Conservation (phyloP, 2,329 filamentous ascomycete genomes). For the Fusarium denticulatum region DNA sequence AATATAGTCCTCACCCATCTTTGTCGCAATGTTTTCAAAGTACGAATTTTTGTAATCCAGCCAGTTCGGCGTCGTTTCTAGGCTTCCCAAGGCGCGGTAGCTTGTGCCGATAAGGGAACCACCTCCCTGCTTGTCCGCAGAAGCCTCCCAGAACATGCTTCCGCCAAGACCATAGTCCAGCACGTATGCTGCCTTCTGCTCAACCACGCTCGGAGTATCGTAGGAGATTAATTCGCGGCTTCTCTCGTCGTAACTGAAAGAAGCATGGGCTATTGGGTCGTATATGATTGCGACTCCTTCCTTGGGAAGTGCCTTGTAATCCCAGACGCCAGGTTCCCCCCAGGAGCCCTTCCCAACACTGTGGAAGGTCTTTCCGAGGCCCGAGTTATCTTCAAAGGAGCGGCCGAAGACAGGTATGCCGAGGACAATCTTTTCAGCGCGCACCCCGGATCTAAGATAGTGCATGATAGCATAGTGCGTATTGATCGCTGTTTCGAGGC, state of each 20-base stretch:
- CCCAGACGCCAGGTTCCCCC: constrained; percentile 28
- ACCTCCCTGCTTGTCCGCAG: constrained; percentile 21
- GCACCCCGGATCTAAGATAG: constrained; percentile 20
- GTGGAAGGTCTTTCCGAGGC: constrained; percentile 20
- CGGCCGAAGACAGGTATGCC: constrained; percentile 33
- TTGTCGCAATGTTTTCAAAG: constrained; percentile 62
- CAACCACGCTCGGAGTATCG: constrained; percentile 17
- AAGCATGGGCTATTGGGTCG: constrained; percentile 21
- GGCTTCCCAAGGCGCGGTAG: not conserved
- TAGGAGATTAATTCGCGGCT: constrained; percentile 28
- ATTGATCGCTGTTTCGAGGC: not conserved
- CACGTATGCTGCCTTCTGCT: constrained; percentile 24
- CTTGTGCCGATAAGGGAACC: constrained; percentile 27
- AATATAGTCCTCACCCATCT: constrained; percentile 4
- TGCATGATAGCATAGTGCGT: constrained; percentile 15
- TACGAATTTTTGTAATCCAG: constrained; percentile 50
- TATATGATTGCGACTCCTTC: constrained; percentile 16
- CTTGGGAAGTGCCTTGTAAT: constrained; percentile 32
- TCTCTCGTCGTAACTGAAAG: constrained; percentile 30
- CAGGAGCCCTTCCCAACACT: constrained; percentile 29
- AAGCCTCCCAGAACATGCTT: constrained; percentile 37
- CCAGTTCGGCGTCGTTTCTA: constrained; percentile 28
- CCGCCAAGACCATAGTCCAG: constrained; percentile 19
- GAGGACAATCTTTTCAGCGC: constrained; percentile 22
- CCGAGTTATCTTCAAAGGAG: constrained; percentile 25